Conservation (phyloP, 2,329 filamentous ascomycete genomes). For the Calonectria ilicicola region DNA sequence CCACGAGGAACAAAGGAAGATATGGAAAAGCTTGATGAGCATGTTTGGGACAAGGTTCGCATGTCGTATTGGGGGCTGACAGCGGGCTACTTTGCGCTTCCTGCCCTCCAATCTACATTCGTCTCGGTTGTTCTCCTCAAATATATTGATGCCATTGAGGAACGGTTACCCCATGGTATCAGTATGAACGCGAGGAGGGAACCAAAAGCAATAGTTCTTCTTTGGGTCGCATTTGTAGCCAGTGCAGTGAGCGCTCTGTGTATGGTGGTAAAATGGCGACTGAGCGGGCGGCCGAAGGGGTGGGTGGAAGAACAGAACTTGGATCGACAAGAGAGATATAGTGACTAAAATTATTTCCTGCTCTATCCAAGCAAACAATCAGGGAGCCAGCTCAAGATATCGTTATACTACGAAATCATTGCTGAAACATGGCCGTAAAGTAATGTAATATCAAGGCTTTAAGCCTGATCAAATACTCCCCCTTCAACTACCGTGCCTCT, state of each 20-base stretch:
- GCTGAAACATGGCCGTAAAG: no score
- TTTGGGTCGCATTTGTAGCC: conserved; percentile 37
- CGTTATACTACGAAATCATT: no score
- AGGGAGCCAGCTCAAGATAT: no score
- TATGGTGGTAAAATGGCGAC: conserved; percentile 37
- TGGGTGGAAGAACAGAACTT: conserved; percentile 40
- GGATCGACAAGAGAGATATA: conserved; percentile 23
- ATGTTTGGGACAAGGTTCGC: conserved; percentile 42
- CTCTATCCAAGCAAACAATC: no score
- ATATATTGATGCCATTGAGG: conserved; percentile 34
- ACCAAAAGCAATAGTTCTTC: conserved; percentile 25
- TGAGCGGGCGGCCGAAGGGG: conserved; percentile 40
- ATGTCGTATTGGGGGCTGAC: conserved; percentile 38
- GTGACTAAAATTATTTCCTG: not conserved
- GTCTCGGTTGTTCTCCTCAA: conserved; percentile 32
- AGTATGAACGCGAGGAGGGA: conserved; percentile 36
- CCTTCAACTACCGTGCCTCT: no score
- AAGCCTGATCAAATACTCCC: no score
- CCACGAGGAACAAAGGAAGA: conserved; percentile 42
- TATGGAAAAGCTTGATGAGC: conserved; percentile 41
- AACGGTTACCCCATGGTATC: conserved; percentile 38
- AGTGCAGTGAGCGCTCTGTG: conserved; percentile 34
- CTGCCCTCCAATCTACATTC: conserved; percentile 33
- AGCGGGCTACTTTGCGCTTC: conserved; percentile 31
- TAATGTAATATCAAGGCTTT: no score